phyloP scores from a whole-genome alignment of 495 filamentous ascomycete genomes.

The Daldinia childiae region DNA sequence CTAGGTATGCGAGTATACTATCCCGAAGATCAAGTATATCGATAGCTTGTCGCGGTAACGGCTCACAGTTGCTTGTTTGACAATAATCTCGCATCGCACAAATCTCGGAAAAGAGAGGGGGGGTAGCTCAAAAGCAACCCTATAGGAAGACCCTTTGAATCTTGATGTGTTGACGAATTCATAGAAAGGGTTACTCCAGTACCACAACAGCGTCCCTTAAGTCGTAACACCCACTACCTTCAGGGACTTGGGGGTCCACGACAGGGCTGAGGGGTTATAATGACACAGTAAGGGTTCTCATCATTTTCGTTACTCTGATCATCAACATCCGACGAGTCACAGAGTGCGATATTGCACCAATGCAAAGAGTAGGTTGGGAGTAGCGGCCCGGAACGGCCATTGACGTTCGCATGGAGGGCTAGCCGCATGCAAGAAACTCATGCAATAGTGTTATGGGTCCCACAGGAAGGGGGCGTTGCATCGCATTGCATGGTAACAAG shows the following conservation, averaged over 20 bases:
- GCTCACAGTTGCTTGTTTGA: background rate
- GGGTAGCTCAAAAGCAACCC: background rate
- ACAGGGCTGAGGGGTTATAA: slow-evolving; percentile 30
- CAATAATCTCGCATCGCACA: background rate
- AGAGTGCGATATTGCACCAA: slow-evolving; percentile 16
- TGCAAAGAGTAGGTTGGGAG: slow-evolving; percentile 28
- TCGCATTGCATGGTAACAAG: slow-evolving; percentile 35
- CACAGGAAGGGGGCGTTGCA: slow-evolving; percentile 24
- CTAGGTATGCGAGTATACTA: background rate
- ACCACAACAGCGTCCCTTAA: background rate
- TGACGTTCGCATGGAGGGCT: slow-evolving; percentile 32
- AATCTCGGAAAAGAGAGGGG: background rate
- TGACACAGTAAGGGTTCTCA: slow-evolving; percentile 19
- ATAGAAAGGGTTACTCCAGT: background rate
- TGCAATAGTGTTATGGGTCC: slow-evolving; percentile 31
- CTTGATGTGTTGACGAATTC: background rate
- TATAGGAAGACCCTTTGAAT: background rate
- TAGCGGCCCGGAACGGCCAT: slow-evolving; percentile 35
- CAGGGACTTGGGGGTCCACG: background rate
- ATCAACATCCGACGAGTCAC: slow-evolving; percentile 20
- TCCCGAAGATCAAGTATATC: background rate
- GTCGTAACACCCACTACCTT: slow-evolving; percentile 5
- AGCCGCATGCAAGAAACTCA: slow-evolving; percentile 41
- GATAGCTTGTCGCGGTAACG: background rate
- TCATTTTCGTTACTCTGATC: slow-evolving; percentile 19